Evolutionary conservation across 768 basidiomycete genomes (phyloP).

Genomic region (Cyclocybe cylindracea): DNA sequence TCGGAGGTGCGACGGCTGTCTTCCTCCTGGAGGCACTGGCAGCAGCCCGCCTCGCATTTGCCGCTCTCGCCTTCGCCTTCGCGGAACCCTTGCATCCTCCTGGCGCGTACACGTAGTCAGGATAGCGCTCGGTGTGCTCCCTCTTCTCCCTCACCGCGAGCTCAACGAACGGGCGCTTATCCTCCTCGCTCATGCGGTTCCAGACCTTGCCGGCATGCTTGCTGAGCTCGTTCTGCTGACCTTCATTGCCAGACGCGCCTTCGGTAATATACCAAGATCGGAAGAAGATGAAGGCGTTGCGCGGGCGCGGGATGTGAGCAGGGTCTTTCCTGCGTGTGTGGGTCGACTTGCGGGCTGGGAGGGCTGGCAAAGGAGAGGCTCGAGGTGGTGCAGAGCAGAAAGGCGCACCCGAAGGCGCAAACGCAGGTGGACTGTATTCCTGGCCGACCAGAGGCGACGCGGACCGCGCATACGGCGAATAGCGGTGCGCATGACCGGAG

Average conservation of each 20-base stretch:
- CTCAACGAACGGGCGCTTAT: constrained; percentile 15
- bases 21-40: neutral
- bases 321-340: constrained; percentile 13
- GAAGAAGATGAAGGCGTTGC: constrained; percentile 41
- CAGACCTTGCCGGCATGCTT: constrained; percentile 30
- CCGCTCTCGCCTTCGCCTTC: constrained; percentile 9
- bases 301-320: constrained; percentile 32
- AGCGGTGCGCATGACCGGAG: neutral
- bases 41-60: neutral
- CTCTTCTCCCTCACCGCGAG: constrained; percentile 26
- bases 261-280: constrained; percentile 26
- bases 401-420: neutral
- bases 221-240: constrained; percentile 35
- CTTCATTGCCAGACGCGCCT: constrained; percentile 9
- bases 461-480: neutral
- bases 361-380: constrained; percentile 9
- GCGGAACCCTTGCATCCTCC: neutral
- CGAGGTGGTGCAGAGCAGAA: neutral
- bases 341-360: constrained; percentile 5
- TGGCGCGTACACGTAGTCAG: constrained; percentile 29
- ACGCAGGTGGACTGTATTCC: too few relatives aligned
- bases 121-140: constrained; percentile 25
- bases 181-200: constrained; percentile 21
- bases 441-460: too few relatives aligned
- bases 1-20: neutral